phyloP scores from a whole-genome alignment of 2,329 filamentous ascomycete genomes.

The Aureobasidium sp. region DNA sequence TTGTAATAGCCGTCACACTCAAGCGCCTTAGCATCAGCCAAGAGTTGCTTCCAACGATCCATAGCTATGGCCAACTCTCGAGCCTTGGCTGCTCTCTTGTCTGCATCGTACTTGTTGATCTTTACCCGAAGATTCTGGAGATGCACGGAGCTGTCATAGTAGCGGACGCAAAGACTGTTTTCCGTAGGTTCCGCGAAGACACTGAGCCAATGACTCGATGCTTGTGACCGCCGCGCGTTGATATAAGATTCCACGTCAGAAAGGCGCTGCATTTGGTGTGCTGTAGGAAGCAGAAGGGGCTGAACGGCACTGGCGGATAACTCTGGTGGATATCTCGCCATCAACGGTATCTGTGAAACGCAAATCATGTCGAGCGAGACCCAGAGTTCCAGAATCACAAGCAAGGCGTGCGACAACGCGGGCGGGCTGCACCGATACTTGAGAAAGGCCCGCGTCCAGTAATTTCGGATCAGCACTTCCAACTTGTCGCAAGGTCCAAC shows the following conservation, averaged over 20 bases:
- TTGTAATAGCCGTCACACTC: background rate
- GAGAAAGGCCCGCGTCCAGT: conserved; percentile 18
- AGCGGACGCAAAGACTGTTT: conserved; percentile 37
- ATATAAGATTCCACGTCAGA: conserved; percentile 44
- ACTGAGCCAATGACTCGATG: conserved; percentile 11
- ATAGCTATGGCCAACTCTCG: conserved; percentile 27
- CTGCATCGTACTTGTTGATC: conserved; percentile 29
- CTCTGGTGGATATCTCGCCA: conserved; percentile 43
- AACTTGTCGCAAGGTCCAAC: conserved; percentile 12
- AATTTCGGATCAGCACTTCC: conserved; percentile 13
- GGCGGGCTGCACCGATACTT: conserved; percentile 39
- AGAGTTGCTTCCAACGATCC: background rate
- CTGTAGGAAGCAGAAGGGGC: conserved; percentile 42
- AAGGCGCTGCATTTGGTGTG: conserved; percentile 43
- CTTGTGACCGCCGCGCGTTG: conserved; percentile 22
- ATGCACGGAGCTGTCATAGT: conserved; percentile 28
- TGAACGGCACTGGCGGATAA: conserved; percentile 46
- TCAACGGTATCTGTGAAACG: conserved; percentile 34
- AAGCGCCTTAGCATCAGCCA: background rate
- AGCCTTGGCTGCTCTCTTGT: conserved; percentile 28
- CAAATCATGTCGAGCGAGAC: conserved; percentile 45
- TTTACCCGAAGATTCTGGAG: conserved; percentile 19
- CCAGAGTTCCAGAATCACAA: conserved; percentile 52
- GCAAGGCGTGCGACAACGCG: conserved; percentile 43
- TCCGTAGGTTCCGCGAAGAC: conserved; percentile 42